These are phyloP conservation scores for Colletotrichum theobromicola DNA, from an alignment of 2,329 filamentous ascomycete genomes.

Conservation along the genomic window DNA sequence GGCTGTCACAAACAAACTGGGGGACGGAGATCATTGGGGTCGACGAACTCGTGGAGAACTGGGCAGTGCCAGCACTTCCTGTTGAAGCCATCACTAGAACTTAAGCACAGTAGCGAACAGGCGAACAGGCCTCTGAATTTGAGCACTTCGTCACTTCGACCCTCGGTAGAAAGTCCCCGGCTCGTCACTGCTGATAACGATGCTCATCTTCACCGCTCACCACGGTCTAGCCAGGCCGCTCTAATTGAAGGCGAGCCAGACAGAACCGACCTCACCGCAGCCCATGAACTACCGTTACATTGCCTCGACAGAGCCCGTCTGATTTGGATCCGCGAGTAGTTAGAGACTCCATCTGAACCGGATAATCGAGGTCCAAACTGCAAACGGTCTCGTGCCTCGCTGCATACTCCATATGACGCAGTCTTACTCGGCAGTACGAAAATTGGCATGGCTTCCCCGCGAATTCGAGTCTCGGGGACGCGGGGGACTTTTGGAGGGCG, in stretches of 20 bases:
- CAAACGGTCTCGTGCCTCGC: conserved; percentile 9
- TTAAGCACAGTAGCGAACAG: rapidly evolving
- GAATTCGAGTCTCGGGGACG: not conserved
- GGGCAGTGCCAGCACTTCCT: not conserved
- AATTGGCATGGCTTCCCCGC: not conserved
- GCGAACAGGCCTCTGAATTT: rapidly evolving
- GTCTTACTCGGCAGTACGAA: not conserved
- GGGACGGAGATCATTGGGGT: not conserved
- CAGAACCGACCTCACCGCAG: not conserved
- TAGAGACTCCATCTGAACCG: not conserved
- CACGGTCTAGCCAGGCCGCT: not conserved
- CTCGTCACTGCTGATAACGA: not conserved
- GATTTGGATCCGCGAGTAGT: not conserved
- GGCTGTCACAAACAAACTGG: too few relatives aligned
- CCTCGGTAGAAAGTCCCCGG: not conserved
- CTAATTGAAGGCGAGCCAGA: not conserved
- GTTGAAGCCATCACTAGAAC: not conserved
- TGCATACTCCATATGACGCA: conserved; percentile 2
- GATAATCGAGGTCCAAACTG: not conserved
- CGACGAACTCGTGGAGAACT: not conserved
- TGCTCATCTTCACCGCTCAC: not conserved
- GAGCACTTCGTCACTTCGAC: not conserved
- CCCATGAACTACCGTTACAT: not conserved
- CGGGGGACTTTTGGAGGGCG: not conserved
- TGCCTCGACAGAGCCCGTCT: not conserved